Percentiles rank a stretch among this genome's conserved stretches.
Evolutionary conservation across 345 rosid species (phyloP).

Genomic region (Aethionema arabicum): DNA sequence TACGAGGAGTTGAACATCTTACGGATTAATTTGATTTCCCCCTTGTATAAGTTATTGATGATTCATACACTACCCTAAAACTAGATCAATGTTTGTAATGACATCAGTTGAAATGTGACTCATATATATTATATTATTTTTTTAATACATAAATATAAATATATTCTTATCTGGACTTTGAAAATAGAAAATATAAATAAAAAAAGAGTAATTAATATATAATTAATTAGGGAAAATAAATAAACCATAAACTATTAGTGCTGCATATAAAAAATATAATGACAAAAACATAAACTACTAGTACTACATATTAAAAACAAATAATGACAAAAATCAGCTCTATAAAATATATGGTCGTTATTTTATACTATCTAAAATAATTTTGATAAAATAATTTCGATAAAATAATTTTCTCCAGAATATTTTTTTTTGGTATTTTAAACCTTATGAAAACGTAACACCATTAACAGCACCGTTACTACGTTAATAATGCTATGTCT

Average conservation of each 20-base stretch:
- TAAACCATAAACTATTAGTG: constrained; percentile 18
- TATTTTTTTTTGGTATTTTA: no score
- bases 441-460: no score
- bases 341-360: no score
- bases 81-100: neutral
- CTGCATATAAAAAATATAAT: no score
- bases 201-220: neutral
- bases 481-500: no score
- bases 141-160: neutral
- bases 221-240: constrained; percentile 22
- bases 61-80: constrained; percentile 12
- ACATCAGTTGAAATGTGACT: neutral
- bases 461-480: no score
- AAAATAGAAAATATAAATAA: neutral
- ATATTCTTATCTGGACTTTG: neutral
- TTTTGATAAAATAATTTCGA: no score
- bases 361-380: no score
- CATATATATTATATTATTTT: constrained; percentile 5
- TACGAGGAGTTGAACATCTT: neutral
- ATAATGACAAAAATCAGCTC: no score
- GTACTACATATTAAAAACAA: no score
- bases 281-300: no score
- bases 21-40: neutral
- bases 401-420: no score
- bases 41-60: neutral